phyloP scores from a whole-genome alignment of 495 filamentous ascomycete genomes.

The Penicillium salamii region DNA sequence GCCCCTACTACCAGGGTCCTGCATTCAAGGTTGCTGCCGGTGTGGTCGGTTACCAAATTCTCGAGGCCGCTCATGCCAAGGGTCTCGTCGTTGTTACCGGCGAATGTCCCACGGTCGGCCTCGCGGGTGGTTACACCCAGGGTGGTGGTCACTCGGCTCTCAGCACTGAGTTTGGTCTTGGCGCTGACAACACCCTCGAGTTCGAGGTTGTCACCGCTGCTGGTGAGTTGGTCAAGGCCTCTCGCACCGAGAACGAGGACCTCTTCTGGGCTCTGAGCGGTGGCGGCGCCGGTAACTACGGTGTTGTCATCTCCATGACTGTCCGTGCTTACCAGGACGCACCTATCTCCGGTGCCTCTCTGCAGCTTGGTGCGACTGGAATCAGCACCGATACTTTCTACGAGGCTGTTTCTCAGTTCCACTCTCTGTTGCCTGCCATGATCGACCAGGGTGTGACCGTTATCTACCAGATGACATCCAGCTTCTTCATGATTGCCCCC shows the following conservation, averaged over 20 bases:
- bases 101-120: slow-evolving; percentile 40
- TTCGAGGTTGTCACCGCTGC: slow-evolving; percentile 58
- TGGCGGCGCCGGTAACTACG: slow-evolving; percentile 64
- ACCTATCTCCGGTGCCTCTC: slow-evolving; percentile 22
- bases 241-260: slow-evolving; percentile 53
- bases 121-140: slow-evolving; percentile 57
- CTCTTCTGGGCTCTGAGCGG: slow-evolving; percentile 70
- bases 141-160: slow-evolving; percentile 64
- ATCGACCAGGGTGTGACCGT: slow-evolving; percentile 48
- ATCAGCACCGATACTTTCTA: slow-evolving; percentile 42
- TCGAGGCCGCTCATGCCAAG: slow-evolving; percentile 38
- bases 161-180: slow-evolving; percentile 53
- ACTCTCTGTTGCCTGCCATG: slow-evolving; percentile 43
- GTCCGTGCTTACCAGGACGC: slow-evolving; percentile 43
- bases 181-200: slow-evolving; percentile 60
- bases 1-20: slow-evolving; percentile 42
- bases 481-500: slow-evolving; percentile 45
- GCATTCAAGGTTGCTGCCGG: slow-evolving; percentile 58
- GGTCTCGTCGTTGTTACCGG: slow-evolving; percentile 33
- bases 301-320: slow-evolving; percentile 56
- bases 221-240: slow-evolving; percentile 52
- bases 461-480: slow-evolving; percentile 46
- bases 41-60: slow-evolving; percentile 48
- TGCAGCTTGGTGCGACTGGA: slow-evolving; percentile 27
- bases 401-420: slow-evolving; percentile 42